phyloP scores from a whole-genome alignment of 2,329 filamentous ascomycete genomes.

The Beauveria caledonica region DNA sequence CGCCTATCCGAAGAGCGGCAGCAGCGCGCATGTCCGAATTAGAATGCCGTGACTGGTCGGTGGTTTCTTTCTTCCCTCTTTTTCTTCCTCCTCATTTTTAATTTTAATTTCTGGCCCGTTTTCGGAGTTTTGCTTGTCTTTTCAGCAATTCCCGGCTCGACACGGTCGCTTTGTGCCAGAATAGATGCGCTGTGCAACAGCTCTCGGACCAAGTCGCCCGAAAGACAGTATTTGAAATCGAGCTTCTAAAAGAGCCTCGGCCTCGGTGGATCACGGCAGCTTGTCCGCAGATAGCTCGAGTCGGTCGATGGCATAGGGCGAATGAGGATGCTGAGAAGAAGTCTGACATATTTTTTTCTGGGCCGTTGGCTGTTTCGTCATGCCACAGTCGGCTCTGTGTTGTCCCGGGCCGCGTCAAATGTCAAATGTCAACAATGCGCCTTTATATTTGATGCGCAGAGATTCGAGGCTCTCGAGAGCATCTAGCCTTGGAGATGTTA shows the following conservation, averaged over 20 bases:
- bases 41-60: background rate
- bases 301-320: background rate
- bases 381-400: slow-evolving; percentile 3
- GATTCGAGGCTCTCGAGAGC: background rate
- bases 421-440: background rate
- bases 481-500: background rate
- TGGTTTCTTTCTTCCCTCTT: background rate
- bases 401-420: slow-evolving; percentile 2
- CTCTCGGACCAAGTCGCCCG: background rate
- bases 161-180: background rate
- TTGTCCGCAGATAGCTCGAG: background rate
- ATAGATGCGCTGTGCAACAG: background rate
- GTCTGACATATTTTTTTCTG: background rate
- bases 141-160: background rate
- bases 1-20: background rate
- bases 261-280: slow-evolving; percentile 6
- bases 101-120: background rate
- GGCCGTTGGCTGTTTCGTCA: slow-evolving; percentile 1
- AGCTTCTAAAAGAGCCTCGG: background rate
- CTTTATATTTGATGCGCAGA: background rate
- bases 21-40: background rate
- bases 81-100: background rate
- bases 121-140: background rate
- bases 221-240: background rate
- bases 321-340: slow-evolving; percentile 2